Evolutionary conservation across 192 early-diverging fungal genomes (phyloP).

Genomic region (Entomortierella lignicola): DNA sequence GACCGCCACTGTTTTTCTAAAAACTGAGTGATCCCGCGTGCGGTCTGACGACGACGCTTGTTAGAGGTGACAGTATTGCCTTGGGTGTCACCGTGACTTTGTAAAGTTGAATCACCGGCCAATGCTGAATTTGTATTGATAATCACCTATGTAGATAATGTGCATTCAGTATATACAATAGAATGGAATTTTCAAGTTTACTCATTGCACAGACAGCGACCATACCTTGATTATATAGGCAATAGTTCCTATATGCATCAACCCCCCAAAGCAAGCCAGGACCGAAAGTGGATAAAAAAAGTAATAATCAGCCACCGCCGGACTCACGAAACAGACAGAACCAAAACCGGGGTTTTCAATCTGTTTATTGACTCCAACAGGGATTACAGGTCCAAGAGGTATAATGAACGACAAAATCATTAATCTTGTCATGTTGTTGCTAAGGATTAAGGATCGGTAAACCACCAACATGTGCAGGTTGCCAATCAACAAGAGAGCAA

Average conservation of each 20-base stretch:
- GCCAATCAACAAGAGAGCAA: slow-evolving; percentile 22
- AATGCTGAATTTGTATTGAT: not conserved
- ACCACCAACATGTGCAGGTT: slow-evolving; percentile 41
- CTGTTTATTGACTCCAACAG: slow-evolving; percentile 17
- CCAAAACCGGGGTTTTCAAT: slow-evolving; percentile 41
- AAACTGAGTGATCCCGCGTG: slow-evolving; percentile 29
- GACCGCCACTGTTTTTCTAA: slow-evolving; percentile 49
- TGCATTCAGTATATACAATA: not conserved
- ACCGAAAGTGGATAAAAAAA: slow-evolving; percentile 41
- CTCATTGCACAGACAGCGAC: too few relatives aligned
- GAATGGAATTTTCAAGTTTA: too few relatives aligned
- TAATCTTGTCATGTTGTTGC: slow-evolving; percentile 5
- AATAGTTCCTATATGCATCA: slow-evolving; percentile 38
- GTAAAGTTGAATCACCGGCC: slow-evolving; percentile 12
- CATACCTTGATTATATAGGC: slow-evolving; percentile 25
- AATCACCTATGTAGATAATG: not conserved
- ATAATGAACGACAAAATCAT: slow-evolving; percentile 37
- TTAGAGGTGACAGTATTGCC: slow-evolving; percentile 6
- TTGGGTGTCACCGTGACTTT: not conserved
- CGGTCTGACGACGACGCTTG: slow-evolving; percentile 25
- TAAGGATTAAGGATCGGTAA: slow-evolving; percentile 17
- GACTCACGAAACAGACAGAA: slow-evolving; percentile 35
- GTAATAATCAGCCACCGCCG: slow-evolving; percentile 12
- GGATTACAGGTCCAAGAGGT: slow-evolving; percentile 25
- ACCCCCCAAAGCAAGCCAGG: slow-evolving; percentile 15